These are phyloP conservation scores for Backusella australiensis DNA, from an alignment of 192 early-diverging fungal genomes.

Conservation along the genomic window DNA sequence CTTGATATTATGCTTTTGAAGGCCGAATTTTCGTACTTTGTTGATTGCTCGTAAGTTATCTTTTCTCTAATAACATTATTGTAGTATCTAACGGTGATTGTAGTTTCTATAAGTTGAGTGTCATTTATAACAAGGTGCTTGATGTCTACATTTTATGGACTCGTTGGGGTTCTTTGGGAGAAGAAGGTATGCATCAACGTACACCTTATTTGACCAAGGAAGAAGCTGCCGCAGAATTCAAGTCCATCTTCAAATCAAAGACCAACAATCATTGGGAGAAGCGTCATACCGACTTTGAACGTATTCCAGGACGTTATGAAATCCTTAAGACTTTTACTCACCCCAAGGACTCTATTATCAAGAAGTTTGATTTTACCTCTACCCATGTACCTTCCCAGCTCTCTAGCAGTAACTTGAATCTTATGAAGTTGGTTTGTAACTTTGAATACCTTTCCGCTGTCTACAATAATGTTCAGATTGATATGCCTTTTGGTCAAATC, in stretches of 20 bases:
- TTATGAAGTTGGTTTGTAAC: slow-evolving; percentile 72
- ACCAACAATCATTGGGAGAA: slow-evolving; percentile 67
- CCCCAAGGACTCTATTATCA: slow-evolving; percentile 22
- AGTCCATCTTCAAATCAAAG: slow-evolving; percentile 64
- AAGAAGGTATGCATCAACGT: slow-evolving; percentile 49
- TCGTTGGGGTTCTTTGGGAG: slow-evolving; percentile 77
- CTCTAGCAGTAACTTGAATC: slow-evolving; percentile 49
- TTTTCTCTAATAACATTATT: not conserved
- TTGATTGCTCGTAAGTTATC: slow-evolving; percentile 36
- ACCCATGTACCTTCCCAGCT: slow-evolving; percentile 42
- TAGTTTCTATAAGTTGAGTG: slow-evolving; percentile 57
- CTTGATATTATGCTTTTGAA: slow-evolving; percentile 49
- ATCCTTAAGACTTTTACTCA: slow-evolving; percentile 8
- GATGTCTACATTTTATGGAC: slow-evolving; percentile 55
- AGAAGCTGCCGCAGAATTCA: slow-evolving; percentile 49
- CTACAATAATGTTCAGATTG: slow-evolving; percentile 60
- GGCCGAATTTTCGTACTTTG: slow-evolving; percentile 35
- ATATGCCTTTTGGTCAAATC: slow-evolving; percentile 78
- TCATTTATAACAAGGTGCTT: slow-evolving; percentile 47
- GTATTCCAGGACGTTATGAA: slow-evolving; percentile 45
- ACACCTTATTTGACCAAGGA: slow-evolving; percentile 28
- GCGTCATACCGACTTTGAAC: slow-evolving; percentile 49
- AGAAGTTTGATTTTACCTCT: slow-evolving; percentile 18
- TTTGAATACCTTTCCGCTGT: slow-evolving; percentile 50
- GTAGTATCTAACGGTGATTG: not conserved